Evolutionary conservation across 1,139 yeast species (phyloP), one percentile per base, ranked within the genome.

Genomic region (Debaryomyces psychrophilus): DNA sequence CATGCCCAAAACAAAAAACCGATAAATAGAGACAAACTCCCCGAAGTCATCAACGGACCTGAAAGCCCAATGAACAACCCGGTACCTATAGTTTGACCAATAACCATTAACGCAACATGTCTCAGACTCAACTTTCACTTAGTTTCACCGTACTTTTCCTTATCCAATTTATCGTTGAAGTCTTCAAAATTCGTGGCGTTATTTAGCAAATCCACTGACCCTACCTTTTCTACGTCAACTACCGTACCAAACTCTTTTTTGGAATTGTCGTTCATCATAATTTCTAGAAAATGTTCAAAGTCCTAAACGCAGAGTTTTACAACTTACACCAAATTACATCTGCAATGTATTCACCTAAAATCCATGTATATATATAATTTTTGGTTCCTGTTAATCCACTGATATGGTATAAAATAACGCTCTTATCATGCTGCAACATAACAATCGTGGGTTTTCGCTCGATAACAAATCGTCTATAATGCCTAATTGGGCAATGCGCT

Each of bases 11-110:
- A 51, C 11, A 68, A 43, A 49, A 70, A 71, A 6, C 72, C 76
- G 2, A 69, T 50, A 45, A 71, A 68, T 37, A 71, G 60, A 9
- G 75, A 62, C 17, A 71, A 57, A n/a, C 73, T 64, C 8, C 77
- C 77, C 6, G 69, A 61, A 2, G 63, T 60, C 45, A 61, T 62
- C 45, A 72, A 61, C 1, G 76, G 75, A 2, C 63, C 46, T 14
- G 67, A 59, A 41, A 71, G 55, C 15, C 76, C 75, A 31, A 72
- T 60, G 54, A 71, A 76, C 38, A 76, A 61, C 43, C 82, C 82
- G 2, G 79, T 70, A 26, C 82, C 81, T 40, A 77, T 74, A 46
- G 75, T 64, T 46, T 77, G 80, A n/a, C 82, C 82, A 40, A 78
- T 71, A 41, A 77, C 73, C 68, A 78, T 73, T 54, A 78, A 67